These are phyloP conservation scores for Phytophthora quininea DNA, from an alignment of 352 stramenopile species.

Conservation along the genomic window DNA sequence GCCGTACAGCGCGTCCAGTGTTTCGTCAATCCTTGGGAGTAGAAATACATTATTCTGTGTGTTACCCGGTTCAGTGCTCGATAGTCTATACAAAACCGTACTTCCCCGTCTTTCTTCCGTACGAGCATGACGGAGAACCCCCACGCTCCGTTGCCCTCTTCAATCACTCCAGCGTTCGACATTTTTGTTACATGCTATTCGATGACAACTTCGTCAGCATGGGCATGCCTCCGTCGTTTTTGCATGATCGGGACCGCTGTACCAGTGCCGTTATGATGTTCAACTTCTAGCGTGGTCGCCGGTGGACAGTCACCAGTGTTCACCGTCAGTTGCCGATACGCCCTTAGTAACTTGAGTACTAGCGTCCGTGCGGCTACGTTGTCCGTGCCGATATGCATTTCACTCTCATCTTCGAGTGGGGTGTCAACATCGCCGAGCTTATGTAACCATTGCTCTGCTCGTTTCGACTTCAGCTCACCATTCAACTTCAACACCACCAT, in stretches of 20 bases:
- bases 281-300: conserved; percentile 6
- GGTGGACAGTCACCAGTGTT: conserved; percentile 12
- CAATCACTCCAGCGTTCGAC: conserved; percentile 15
- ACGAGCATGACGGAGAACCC: conserved; percentile 24
- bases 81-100: conserved; percentile 16
- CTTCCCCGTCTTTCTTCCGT: conserved; percentile 25
- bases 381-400: background rate
- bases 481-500: conserved; percentile 15
- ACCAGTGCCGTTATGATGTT: conserved; percentile 27
- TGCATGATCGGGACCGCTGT: conserved; percentile 10
- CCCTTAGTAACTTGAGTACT: conserved; percentile 5
- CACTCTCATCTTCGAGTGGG: conserved; percentile 9
- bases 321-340: background rate
- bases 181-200: conserved; percentile 14
- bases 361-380: background rate
- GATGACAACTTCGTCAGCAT: conserved; percentile 10
- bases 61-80: too few species aligned
- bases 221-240: conserved; percentile 1
- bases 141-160: conserved; percentile 20
- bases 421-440: background rate
- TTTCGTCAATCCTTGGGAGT: too few species aligned
- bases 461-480: conserved; percentile 1
- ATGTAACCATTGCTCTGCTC: background rate
- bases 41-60: too few species aligned
- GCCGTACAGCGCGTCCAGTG: too few species aligned